Conservation (phyloP, 2,329 filamentous ascomycete genomes). For the Orbilia oligospora region DNA sequence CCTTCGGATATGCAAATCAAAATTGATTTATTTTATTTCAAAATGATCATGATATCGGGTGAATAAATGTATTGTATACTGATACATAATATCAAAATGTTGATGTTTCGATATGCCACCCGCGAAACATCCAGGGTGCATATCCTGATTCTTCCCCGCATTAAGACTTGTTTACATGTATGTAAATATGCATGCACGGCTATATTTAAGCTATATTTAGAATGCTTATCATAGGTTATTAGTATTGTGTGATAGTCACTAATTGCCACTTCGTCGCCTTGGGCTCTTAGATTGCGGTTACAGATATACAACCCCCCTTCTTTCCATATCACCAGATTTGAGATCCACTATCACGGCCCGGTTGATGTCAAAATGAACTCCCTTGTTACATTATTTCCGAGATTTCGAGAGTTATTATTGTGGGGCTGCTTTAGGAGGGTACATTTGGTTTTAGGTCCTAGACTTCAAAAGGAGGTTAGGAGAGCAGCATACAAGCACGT, state of each 20-base stretch:
- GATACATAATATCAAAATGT: too few species aligned
- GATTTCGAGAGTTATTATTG: background rate
- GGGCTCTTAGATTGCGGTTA: background rate
- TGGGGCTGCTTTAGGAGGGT: background rate
- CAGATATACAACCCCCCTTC: background rate
- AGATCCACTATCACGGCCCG: background rate
- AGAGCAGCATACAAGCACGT: too few species aligned
- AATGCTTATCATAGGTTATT: too few species aligned
- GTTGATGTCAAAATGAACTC: background rate
- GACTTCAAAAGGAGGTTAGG: background rate
- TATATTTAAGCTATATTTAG: too few species aligned
- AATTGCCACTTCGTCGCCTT: background rate
- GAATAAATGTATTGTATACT: too few species aligned
- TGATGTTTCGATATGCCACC: background rate
- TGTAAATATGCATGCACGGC: too few species aligned
- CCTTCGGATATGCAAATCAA: too few species aligned
- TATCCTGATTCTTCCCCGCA: background rate
- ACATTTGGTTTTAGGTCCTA: background rate
- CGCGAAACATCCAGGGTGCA: background rate
- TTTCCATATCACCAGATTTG: background rate
- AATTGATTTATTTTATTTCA: background rate
- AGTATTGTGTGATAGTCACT: background rate
- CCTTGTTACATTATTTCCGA: too few species aligned
- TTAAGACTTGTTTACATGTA: too few species aligned
- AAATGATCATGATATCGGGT: too few species aligned